Base-by-base conservation (phyloP, 805 yeast species). In the Metschnikowia cerradonensis region DNA sequence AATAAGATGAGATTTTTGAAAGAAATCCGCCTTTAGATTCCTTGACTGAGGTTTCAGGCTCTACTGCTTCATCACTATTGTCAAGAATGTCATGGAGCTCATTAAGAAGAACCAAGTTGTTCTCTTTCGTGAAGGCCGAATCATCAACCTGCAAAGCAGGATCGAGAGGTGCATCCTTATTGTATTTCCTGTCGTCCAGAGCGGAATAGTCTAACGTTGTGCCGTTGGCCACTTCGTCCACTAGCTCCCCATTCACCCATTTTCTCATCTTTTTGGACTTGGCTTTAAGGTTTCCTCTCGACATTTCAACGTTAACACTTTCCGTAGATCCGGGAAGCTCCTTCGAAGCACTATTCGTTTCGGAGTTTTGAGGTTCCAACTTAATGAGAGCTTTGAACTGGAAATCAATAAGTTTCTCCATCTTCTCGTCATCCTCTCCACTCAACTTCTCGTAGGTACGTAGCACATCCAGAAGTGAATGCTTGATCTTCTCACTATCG, bases 241-340 rank as follows among this genome's bases (percentile, higher is more conserved):
- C 68, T 54, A 68, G 52, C 47, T 67, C 71, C 19, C 69, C 75
- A 48, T 69, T 69, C 30, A 70, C 67, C 78, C 78, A 73, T 53
- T 69, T 71, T 51, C 78, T 62, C 78, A 72, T 71, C 58, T 73
- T 73, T 48, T 55, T 54, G 17, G 52, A 35, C 2, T 35, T 26
- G 7, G 60, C 40, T 34, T 33, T 22, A 20, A 49, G 48, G 13
- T 45, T 41, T 32, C 52, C 53, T 52, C 49, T 49, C 48, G 49
- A 52, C 14, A 41, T 14, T 15, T 32, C 30, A 4, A 8, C 10
- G 0, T 14, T 11, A 40, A 4, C n/a, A 6, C 22, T 10, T 5
- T 23, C 43, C 2, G 34, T 40, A 1, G 20, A 11, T 13, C 6
- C 33, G 2, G 26, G 11, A 11, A 11, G 13, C 20, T 26, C 23